These are phyloP conservation scores for Xylaria sp. DNA, from an alignment of 2,329 filamentous ascomycete species.

Conservation along the genomic window DNA sequence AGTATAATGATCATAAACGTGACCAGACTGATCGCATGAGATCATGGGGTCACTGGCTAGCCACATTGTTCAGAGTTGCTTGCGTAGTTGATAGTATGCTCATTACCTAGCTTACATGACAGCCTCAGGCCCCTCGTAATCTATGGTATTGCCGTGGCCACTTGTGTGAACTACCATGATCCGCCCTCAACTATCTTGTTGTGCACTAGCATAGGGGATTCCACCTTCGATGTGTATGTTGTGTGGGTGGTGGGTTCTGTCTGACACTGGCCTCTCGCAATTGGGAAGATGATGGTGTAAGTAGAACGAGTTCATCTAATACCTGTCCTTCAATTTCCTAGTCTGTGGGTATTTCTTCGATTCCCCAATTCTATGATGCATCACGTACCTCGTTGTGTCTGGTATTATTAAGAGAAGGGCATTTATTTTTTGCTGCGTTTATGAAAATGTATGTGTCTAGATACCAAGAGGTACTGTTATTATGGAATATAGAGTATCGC, in stretches of 20 bases:
- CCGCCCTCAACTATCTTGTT: neutral
- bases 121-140: slow-evolving; percentile 1
- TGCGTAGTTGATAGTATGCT: neutral
- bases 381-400: neutral
- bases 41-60: neutral
- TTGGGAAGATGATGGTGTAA: neutral
- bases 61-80: neutral
- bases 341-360: neutral
- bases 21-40: no score
- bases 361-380: neutral
- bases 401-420: neutral
- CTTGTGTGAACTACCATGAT: neutral
- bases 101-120: no score
- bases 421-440: neutral
- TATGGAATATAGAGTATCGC: no score
- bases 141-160: neutral
- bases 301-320: neutral
- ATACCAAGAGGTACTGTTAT: no score
- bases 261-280: neutral
- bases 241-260: neutral
- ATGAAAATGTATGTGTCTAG: neutral
- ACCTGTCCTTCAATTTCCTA: neutral
- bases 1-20: neutral
- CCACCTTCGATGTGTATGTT: neutral
- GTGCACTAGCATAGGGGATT: neutral